phyloP scores from a whole-genome alignment of 2,329 filamentous ascomycete genomes.

The Dactylellina parvicollis region DNA sequence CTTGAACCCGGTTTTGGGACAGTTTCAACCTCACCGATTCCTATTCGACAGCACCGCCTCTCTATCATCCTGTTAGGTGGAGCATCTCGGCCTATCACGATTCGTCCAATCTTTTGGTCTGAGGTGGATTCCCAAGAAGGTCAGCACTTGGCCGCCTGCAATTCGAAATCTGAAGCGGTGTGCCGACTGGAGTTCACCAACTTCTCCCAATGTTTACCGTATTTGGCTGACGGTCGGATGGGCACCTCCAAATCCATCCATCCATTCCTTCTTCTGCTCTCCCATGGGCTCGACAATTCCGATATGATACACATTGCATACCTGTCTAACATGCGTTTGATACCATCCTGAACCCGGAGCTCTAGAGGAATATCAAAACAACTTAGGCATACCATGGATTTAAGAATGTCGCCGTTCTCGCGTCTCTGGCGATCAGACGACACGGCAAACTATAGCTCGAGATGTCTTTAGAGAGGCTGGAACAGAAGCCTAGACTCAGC shows the following conservation, averaged over 20 bases:
- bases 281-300: neutral
- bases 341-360: conserved; percentile 6
- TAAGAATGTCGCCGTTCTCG: conserved; percentile 37
- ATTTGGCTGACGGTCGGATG: conserved; percentile 23
- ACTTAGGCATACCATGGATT: conserved; percentile 36
- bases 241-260: conserved; percentile 16
- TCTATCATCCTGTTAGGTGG: conserved; percentile 17
- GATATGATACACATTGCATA: conserved; percentile 16
- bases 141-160: conserved; percentile 5
- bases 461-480: no score
- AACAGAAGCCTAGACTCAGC: no score
- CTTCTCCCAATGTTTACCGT: conserved; percentile 32
- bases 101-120: conserved; percentile 9
- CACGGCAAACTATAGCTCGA: neutral
- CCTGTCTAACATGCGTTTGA: conserved; percentile 28
- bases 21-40: conserved; percentile 9
- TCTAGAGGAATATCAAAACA: conserved; percentile 13
- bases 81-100: neutral
- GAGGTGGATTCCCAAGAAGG: conserved; percentile 15
- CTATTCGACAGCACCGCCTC: neutral
- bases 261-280: neutral
- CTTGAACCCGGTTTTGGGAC: conserved; percentile 29
- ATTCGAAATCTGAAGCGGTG: conserved; percentile 38
- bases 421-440: conserved; percentile 10
- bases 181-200: conserved; percentile 2